These are phyloP conservation scores for Fragaria iinumae DNA, from an alignment of 306 rosid species.

Conservation along the genomic window DNA sequence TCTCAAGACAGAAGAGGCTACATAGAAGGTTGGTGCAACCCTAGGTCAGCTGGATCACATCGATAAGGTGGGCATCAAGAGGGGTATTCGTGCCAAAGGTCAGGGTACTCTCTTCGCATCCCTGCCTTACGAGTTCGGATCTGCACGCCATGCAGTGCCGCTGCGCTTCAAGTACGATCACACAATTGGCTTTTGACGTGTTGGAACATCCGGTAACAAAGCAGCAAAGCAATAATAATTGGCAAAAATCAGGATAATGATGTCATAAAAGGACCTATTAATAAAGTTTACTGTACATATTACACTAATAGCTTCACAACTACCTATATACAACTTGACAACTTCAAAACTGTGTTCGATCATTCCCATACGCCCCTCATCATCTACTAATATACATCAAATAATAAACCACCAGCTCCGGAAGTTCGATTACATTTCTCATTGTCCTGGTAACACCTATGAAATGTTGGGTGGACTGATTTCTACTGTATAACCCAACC, in stretches of 20 bases:
- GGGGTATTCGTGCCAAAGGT: no score
- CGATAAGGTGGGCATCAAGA: no score
- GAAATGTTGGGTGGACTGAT: neutral
- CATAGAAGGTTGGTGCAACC: no score
- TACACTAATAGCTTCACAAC: conserved; percentile 36
- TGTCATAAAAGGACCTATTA: neutral
- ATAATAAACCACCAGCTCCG: neutral
- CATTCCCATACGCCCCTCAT: neutral
- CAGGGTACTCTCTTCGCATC: no score
- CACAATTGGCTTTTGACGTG: no score
- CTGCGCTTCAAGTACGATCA: no score
- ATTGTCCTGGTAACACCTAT: neutral
- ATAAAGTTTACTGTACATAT: conserved; percentile 15
- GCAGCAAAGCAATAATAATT: no score
- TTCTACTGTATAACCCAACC: conserved; percentile 3
- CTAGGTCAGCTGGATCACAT: no score
- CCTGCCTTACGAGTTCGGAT: no score
- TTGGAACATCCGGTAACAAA: no score
- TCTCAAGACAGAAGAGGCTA: no score
- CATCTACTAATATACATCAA: neutral
- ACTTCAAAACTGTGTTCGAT: conserved; percentile 32
- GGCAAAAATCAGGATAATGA: neutral
- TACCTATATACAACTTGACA: conserved; percentile 54
- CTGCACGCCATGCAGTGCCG: no score
- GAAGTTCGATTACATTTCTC: neutral